Percentiles rank a stretch among this genome's conserved stretches.
These are phyloP conservation scores for Plantago coronopus DNA, from an alignment of 305 asterid species.

Conservation along the genomic window DNA sequence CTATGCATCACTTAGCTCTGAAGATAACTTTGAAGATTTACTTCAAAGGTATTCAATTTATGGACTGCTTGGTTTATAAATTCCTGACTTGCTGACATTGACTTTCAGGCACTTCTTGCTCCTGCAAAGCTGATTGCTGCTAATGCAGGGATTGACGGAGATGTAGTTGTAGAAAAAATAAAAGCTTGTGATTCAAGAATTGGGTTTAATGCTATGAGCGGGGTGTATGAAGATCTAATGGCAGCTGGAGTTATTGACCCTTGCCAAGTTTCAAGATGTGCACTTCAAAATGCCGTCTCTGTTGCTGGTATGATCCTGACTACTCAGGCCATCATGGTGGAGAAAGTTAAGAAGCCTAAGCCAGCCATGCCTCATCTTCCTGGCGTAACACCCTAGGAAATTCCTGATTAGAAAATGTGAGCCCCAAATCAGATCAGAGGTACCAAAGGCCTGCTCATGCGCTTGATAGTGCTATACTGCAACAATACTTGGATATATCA, in stretches of 20 bases:
- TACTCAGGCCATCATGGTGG: conserved; percentile 83
- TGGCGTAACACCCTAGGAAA: conserved; percentile 60
- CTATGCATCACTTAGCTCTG: background rate
- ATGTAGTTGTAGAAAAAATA: conserved; percentile 61
- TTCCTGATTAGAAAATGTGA: conserved; percentile 7
- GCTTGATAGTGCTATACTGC: background rate
- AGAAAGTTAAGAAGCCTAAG: conserved; percentile 60
- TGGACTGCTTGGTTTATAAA: background rate
- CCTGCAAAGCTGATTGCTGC: conserved; percentile 79
- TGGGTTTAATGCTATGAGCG: conserved; percentile 84
- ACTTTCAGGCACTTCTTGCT: conserved; percentile 89
- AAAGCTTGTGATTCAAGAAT: conserved; percentile 42
- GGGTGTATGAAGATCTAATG: conserved; percentile 71
- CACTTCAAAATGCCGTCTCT: conserved; percentile 84
- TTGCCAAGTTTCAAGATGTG: conserved; percentile 67
- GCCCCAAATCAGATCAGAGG: conserved; percentile 6
- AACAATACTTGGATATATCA: background rate
- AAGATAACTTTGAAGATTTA: no score
- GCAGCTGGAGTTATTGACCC: conserved; percentile 87
- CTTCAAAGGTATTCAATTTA: background rate
- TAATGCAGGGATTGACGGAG: conserved; percentile 88
- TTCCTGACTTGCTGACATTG: conserved; percentile 13
- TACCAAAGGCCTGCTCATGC: conserved; percentile 7
- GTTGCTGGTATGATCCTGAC: conserved; percentile 82
- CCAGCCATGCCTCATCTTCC: conserved; percentile 67